Evolutionary conservation across 2,329 filamentous ascomycete genomes (phyloP), one percentile per base, ranked within the genome.

Genomic region (Cyclaneusma minus): DNA sequence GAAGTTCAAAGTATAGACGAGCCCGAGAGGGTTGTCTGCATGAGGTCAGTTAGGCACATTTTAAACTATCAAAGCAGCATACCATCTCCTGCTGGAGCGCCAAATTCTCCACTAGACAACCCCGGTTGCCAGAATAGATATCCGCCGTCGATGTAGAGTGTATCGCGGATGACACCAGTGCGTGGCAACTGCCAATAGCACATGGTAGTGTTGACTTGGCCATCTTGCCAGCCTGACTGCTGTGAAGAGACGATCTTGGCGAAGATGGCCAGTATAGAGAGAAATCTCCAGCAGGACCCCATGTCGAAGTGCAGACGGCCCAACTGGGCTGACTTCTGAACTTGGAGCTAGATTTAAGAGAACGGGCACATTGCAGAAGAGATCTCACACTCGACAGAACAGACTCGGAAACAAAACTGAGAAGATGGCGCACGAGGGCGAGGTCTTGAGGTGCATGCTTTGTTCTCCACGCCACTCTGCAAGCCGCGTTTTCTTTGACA

Each of bases 91-190:
- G 30, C 30, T 0, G 46, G 35, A 2, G 24, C 1, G 1, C 40
- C 47, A 22, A 38, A 38, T 5, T 40, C 33, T 3, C 62, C 67
- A 38, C 66, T 54, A 3, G 52, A 44, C 26, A 65, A 38, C 7
- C 59, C 60, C 3, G 58, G 56, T 17, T 49, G 35, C 68, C 71
- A 77, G 32, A 35, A 56, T 7, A 74, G 44, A 21, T 43, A 35
- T 3, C 74, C 74, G 19, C 74, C 74, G 42, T 80, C 72, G 13
- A 80, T 45, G 40, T 75, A 79, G 10, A 77, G 49, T 2, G 61
- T 70, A 38, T 79, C 69, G 21, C 61, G 60, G 18, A 78, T 48
- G 3, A 71, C 48, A 19, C 62, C 60, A 34, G 60, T 71, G 49
- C 59, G 44, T 25, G 54, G 45, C 22, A 39, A 36, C 13, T 37